A percentile compares a stretch with the other conserved stretches of the same genome.
phyloP scores from a whole-genome alignment of 768 basidiomycete species.

The Melanogaster broomeanus region DNA sequence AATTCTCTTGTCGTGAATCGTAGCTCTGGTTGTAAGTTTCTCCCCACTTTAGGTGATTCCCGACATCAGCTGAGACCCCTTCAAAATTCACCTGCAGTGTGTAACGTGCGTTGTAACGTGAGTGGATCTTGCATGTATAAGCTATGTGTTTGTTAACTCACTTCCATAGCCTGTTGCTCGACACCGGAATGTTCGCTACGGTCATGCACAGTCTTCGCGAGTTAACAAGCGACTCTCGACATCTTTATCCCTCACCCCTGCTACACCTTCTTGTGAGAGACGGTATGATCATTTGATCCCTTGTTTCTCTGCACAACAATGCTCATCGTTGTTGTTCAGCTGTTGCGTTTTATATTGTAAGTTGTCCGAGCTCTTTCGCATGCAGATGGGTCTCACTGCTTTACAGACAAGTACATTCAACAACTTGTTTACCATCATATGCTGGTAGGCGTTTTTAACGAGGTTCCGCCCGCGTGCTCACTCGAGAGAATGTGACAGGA shows the following conservation, averaged over 20 bases:
- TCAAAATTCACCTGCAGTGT: background rate
- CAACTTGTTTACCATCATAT: constrained; percentile 3
- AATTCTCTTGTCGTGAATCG: no score
- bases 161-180: constrained; percentile 9
- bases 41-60: no score
- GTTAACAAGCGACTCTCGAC: constrained; percentile 1
- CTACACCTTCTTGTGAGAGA: constrained; percentile 11
- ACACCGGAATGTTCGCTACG: background rate
- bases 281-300: constrained; percentile 1
- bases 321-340: constrained; percentile 3
- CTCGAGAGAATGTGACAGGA: constrained; percentile 5
- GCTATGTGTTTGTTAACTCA: background rate
- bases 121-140: background rate
- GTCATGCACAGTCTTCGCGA: constrained; percentile 6
- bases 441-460: constrained; percentile 11
- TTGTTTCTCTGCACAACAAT: background rate
- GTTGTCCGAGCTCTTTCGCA: background rate
- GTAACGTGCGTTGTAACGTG: no score
- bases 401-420: constrained; percentile 5
- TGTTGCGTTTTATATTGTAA: constrained; percentile 4
- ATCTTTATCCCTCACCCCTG: constrained; percentile 9
- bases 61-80: background rate
- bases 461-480: background rate
- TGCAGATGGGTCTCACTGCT: background rate
- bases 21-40: no score